Evolutionary conservation across 202 grass and related monocot genomes (phyloP).

Genomic region (Panicum hallii): DNA sequence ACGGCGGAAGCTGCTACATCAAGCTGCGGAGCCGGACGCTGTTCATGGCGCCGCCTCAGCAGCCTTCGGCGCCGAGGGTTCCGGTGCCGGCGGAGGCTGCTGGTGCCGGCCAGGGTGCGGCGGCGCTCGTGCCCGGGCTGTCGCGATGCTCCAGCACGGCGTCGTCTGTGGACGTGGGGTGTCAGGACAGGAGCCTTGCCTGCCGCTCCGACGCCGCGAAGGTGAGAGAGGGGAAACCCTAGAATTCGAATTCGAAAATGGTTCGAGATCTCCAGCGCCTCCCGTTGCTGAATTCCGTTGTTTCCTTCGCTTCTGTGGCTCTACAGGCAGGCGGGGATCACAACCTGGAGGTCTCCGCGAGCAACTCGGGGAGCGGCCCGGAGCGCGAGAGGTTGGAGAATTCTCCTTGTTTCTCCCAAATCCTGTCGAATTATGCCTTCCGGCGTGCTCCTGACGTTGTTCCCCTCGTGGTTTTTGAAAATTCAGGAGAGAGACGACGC

Average conservation of each 20-base stretch:
- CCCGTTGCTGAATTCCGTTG: constrained; percentile 32
- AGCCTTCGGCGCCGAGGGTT: background rate
- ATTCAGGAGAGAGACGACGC: constrained; percentile 67
- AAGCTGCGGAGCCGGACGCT: constrained; percentile 79
- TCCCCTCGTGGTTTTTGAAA: constrained; percentile 25
- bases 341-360: constrained; percentile 40
- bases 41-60: constrained; percentile 49
- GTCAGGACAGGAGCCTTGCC: constrained; percentile 14
- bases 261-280: constrained; percentile 41
- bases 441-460: constrained; percentile 9
- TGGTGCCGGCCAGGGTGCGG: background rate
- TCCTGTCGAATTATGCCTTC: constrained; percentile 45
- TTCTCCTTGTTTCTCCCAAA: background rate
- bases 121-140: constrained; percentile 23
- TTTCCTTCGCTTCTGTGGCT: constrained; percentile 31
- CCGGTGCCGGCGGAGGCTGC: background rate
- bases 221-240: constrained; percentile 58
- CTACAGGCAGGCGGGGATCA: constrained; percentile 44
- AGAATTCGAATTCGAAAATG: constrained; percentile 50
- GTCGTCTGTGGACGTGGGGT: constrained; percentile 40
- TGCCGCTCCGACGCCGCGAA: constrained; percentile 51
- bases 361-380: constrained; percentile 40
- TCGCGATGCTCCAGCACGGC: constrained; percentile 74
- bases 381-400: constrained; percentile 62
- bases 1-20: constrained; percentile 62